Percentiles rank a stretch among this genome's conserved stretches.
These are phyloP conservation scores for Gremmenia infestans DNA, from an alignment of 2,329 filamentous ascomycete species.

Conservation along the genomic window DNA sequence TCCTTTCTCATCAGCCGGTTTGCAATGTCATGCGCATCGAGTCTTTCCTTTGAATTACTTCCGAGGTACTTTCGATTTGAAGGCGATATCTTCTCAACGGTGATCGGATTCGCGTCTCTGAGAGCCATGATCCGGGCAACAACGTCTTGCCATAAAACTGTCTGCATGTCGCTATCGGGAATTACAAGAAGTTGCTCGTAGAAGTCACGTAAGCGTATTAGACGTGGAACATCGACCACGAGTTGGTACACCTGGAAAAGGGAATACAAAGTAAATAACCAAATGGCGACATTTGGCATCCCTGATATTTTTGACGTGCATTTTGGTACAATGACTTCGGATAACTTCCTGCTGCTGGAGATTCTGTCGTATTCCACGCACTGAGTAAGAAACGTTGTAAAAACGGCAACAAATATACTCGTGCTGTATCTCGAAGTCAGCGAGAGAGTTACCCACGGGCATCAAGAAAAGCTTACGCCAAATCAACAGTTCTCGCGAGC, in stretches of 20 bases:
- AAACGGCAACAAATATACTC: conserved; percentile 61
- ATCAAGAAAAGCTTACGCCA: conserved; percentile 42
- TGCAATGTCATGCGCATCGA: conserved; percentile 95
- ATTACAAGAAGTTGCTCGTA: conserved; percentile 64
- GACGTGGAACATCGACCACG: conserved; percentile 51
- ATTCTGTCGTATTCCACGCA: conserved; percentile 64
- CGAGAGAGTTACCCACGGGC: neutral
- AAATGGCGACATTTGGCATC: conserved; percentile 39
- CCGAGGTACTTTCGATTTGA: conserved; percentile 56
- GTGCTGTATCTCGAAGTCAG: conserved; percentile 40
- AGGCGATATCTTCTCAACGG: conserved; percentile 56
- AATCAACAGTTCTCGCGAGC: conserved; percentile 49
- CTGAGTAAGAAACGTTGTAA: conserved; percentile 62
- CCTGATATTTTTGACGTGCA: conserved; percentile 43
- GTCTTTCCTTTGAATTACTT: conserved; percentile 84
- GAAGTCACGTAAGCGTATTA: conserved; percentile 64
- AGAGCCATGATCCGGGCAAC: conserved; percentile 65
- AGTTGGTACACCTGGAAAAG: conserved; percentile 54
- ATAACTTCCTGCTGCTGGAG: conserved; percentile 43
- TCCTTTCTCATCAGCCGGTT: conserved; percentile 95
- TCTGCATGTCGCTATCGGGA: conserved; percentile 66
- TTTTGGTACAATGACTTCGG: conserved; percentile 53
- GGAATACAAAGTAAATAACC: conserved; percentile 63
- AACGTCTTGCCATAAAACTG: conserved; percentile 68
- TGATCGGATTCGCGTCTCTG: conserved; percentile 64